Evolutionary conservation across 2,329 filamentous ascomycete species (phyloP).

Genomic region (Phoma sp.): DNA sequence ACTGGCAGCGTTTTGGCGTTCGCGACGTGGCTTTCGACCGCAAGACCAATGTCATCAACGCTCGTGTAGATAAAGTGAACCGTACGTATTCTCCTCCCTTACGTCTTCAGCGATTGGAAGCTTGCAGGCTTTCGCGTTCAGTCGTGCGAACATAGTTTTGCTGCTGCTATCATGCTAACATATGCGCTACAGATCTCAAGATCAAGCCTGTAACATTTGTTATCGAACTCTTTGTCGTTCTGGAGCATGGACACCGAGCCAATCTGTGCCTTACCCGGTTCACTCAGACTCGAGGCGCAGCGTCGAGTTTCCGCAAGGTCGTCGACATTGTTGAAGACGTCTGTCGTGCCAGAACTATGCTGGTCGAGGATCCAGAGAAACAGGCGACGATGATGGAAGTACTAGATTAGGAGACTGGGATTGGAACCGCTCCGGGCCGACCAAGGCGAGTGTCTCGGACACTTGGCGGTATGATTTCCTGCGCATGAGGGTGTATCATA

Average conservation of each 20-base stretch:
- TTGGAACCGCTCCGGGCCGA: not conserved
- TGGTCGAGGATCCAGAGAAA: slow-evolving; percentile 66
- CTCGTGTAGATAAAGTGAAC: slow-evolving; percentile 76
- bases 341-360: slow-evolving; percentile 67
- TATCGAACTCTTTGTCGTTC: slow-evolving; percentile 84
- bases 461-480: not conserved
- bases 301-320: slow-evolving; percentile 84
- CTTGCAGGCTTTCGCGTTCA: slow-evolving; percentile 17
- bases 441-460: not conserved
- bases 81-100: slow-evolving; percentile 62
- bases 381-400: slow-evolving; percentile 54
- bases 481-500: not conserved
- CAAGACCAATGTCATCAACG: slow-evolving; percentile 78
- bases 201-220: slow-evolving; percentile 90
- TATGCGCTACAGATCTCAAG: slow-evolving; percentile 65
- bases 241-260: slow-evolving; percentile 80
- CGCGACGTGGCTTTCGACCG: slow-evolving; percentile 80
- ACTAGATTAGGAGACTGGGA: slow-evolving; percentile 30
- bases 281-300: slow-evolving; percentile 89
- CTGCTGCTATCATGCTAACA: slow-evolving; percentile 13
- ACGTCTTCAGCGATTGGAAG: slow-evolving; percentile 24
- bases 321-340: slow-evolving; percentile 76
- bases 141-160: not conserved
- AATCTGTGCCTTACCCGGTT: slow-evolving; percentile 83
- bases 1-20: slow-evolving; percentile 84